phyloP scores from a whole-genome alignment of 2,329 filamentous ascomycete species.

The Pseudocercospora pini-densiflorae region DNA sequence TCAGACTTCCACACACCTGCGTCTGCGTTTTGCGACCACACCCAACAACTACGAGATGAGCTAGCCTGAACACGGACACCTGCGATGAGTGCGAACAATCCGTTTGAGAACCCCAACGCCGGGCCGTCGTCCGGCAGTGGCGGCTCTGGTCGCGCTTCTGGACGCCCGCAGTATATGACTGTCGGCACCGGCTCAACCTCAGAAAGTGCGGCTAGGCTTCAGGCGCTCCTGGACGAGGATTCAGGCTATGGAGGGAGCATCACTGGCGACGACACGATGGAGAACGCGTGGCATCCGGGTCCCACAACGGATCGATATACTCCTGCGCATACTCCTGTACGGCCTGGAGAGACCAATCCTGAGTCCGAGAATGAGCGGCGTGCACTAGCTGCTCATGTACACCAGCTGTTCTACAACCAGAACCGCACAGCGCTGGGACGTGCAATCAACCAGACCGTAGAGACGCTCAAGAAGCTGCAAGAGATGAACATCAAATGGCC shows the following conservation, averaged over 20 bases:
- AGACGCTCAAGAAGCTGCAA: constrained; percentile 81
- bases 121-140: constrained; percentile 33
- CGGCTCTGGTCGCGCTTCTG: constrained; percentile 34
- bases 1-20: neutral
- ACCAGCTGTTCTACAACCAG: constrained; percentile 93
- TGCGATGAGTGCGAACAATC: constrained; percentile 41
- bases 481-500: constrained; percentile 92
- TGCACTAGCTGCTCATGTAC: constrained; percentile 78
- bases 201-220: constrained; percentile 78
- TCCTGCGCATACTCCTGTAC: constrained; percentile 58
- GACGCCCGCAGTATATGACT: constrained; percentile 76
- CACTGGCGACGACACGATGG: constrained; percentile 63
- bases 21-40: neutral
- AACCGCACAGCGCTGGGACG: constrained; percentile 86
- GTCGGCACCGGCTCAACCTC: constrained; percentile 83
- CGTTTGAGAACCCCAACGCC: constrained; percentile 35
- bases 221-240: constrained; percentile 81
- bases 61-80: neutral
- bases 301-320: constrained; percentile 63
- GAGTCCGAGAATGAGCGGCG: constrained; percentile 67
- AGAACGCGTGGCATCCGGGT: constrained; percentile 59
- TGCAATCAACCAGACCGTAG: constrained; percentile 84
- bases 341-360: constrained; percentile 53
- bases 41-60: constrained; percentile 2
- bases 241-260: constrained; percentile 90